A percentile compares a stretch with the other conserved stretches of the same genome.
These are phyloP conservation scores for Ascoidea asiatica DNA, from an alignment of 805 yeast genomes.

Conservation along the genomic window DNA sequence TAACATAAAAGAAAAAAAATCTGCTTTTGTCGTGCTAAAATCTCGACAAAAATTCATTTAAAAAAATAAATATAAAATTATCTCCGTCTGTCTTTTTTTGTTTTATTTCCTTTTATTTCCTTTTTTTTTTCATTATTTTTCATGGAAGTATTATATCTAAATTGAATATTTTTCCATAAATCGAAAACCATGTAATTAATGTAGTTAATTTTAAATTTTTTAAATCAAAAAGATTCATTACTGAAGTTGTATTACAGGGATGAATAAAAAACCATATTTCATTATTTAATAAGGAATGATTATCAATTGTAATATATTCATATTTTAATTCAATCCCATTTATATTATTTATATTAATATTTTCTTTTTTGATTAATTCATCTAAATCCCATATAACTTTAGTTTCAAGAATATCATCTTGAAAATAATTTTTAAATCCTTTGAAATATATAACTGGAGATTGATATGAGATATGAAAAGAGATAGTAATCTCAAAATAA, in stretches of 20 bases:
- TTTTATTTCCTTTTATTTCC: too few species aligned
- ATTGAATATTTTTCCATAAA: slow-evolving; percentile 1
- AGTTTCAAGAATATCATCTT: not conserved
- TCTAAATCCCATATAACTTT: not conserved
- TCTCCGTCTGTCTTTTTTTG: too few species aligned
- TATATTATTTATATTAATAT: too few species aligned
- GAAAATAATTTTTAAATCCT: not conserved
- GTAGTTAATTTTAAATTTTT: too few species aligned
- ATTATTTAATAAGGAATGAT: not conserved
- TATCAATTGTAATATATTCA: not conserved
- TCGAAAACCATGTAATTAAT: not conserved
- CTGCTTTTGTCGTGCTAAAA: too few species aligned
- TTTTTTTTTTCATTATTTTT: too few species aligned
- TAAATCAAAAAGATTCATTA: not conserved
- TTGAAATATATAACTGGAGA: not conserved
- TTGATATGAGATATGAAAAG: slow-evolving; percentile 1
- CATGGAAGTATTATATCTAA: too few species aligned
- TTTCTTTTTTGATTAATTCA: not conserved
- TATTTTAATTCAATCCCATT: not conserved
- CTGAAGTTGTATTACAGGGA: not conserved
- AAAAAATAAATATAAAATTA: too few species aligned
- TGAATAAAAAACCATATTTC: slow-evolving; percentile 1
- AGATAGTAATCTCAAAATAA: not conserved
- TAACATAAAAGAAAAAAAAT: too few species aligned
- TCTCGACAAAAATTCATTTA: too few species aligned